A percentile compares a stretch with the other conserved stretches of the same genome.
phyloP scores from a whole-genome alignment of 192 early-diverging fungal species.

The Coemansia brasiliensis region DNA sequence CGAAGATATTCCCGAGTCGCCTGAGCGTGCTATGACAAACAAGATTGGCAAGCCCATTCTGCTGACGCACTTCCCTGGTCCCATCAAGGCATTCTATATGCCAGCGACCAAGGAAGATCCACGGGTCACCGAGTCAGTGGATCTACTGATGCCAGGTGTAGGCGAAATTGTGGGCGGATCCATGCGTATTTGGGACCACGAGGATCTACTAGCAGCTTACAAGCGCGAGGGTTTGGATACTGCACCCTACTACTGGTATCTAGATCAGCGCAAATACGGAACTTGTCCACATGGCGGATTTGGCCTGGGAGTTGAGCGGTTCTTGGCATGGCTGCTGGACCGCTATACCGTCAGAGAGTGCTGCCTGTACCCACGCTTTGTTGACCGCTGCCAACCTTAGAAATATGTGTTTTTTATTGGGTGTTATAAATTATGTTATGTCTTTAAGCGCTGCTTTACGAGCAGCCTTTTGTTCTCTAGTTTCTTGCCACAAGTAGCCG shows the following conservation, averaged over 20 bases:
- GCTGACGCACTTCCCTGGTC: conserved; percentile 92
- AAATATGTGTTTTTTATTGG: conserved; percentile 2
- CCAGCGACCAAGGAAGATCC: conserved; percentile 81
- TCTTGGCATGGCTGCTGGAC: conserved; percentile 95
- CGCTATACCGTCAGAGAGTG: conserved; percentile 86
- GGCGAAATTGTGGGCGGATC: conserved; percentile 99
- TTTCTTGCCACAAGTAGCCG: conserved; percentile 53
- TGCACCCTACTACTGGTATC: conserved; percentile 97
- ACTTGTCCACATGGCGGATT: conserved; percentile 95
- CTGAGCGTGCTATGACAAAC: conserved; percentile 99
- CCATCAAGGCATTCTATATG: conserved; percentile 99
- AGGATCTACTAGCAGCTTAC: conserved; percentile 79
- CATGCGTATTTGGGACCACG: conserved; percentile 91
- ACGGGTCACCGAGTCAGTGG: conserved; percentile 91
- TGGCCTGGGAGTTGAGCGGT: conserved; percentile 95
- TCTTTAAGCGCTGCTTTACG: conserved; percentile 42
- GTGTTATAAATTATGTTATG: not conserved
- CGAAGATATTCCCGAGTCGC: conserved; percentile 98
- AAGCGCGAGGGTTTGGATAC: conserved; percentile 91
- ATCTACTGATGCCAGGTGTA: conserved; percentile 96
- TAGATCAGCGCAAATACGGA: conserved; percentile 99
- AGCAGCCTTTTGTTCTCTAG: conserved; percentile 24
- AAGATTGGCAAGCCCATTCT: conserved; percentile 93
- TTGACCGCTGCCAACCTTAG: conserved; percentile 82
- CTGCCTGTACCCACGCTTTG: conserved; percentile 92